phyloP scores from a whole-genome alignment of 208 protist species.

The Novymonas esmeraldas region DNA sequence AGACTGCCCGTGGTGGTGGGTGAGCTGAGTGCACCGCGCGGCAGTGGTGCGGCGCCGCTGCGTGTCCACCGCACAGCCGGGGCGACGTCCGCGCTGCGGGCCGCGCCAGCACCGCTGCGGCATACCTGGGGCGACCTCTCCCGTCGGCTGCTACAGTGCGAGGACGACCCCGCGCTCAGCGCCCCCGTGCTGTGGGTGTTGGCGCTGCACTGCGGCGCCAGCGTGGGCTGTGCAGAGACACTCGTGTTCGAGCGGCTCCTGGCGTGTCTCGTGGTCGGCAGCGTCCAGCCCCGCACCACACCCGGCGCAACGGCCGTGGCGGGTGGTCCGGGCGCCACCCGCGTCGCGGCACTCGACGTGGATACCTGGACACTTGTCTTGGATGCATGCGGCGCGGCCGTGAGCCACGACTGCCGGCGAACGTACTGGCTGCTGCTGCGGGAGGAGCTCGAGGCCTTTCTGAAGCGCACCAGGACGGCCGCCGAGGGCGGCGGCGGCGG shows the following conservation, averaged over 20 bases:
- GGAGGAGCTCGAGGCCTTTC: constrained; percentile 7
- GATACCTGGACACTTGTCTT: constrained; percentile 54
- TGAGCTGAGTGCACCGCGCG: constrained; percentile 1
- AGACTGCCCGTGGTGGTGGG: constrained; percentile 7
- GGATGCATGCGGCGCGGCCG: constrained; percentile 37
- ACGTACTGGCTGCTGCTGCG: constrained; percentile 8
- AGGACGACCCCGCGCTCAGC: constrained; percentile 13
- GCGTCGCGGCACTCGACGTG: constrained; percentile 3
- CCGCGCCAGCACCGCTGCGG: constrained; percentile 11
- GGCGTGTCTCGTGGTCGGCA: constrained; percentile 42
- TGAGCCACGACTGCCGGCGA: constrained; percentile 21
- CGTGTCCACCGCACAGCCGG: constrained; percentile 15
- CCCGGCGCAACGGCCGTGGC: not conserved
- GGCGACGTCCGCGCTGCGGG: not conserved
- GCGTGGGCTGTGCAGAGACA: constrained; percentile 60
- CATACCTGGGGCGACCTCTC: constrained; percentile 13
- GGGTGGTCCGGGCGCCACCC: not conserved
- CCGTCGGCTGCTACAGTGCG: constrained; percentile 10
- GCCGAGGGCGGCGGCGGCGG: not conserved
- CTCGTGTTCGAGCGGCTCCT: constrained; percentile 61
- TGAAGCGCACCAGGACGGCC: constrained; percentile 7
- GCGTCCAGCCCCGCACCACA: no score
- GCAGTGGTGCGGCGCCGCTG: not conserved
- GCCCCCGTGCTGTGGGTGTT: constrained; percentile 34
- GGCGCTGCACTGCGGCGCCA: constrained; percentile 52